Conservation (phyloP, 2,329 filamentous ascomycete species). For the Colletotrichum noveboracense region DNA sequence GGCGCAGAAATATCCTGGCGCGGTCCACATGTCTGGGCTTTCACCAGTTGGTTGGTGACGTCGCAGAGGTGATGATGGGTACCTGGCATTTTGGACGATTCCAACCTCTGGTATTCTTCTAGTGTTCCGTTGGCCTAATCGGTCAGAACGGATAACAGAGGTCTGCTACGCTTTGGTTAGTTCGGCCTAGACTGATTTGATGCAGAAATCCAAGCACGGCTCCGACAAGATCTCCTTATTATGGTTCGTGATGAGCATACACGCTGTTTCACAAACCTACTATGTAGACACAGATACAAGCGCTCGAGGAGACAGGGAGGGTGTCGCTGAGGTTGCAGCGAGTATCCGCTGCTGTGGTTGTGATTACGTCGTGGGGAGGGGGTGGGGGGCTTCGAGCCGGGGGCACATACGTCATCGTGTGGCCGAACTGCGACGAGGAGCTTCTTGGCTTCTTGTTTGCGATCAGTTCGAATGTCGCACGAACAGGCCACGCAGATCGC, state of each 20-base stretch:
- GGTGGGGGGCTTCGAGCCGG: not conserved
- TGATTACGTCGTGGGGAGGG: not conserved
- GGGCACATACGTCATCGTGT: slow-evolving; percentile 3
- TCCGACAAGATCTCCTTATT: not conserved
- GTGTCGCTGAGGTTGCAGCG: not conserved
- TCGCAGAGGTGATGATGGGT: not conserved
- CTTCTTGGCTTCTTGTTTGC: not conserved
- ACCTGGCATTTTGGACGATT: not conserved
- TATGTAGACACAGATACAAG: not conserved
- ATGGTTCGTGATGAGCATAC: not conserved
- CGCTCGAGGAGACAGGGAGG: not conserved
- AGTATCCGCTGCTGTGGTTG: not conserved
- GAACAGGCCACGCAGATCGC: not conserved
- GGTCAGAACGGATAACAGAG: not conserved
- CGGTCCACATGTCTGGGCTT: not conserved
- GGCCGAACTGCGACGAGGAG: not conserved
- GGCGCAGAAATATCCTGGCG: not conserved
- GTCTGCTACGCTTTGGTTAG: not conserved
- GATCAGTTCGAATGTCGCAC: not conserved
- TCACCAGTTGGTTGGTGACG: not conserved
- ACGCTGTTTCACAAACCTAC: not conserved
- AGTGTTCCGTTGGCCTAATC: not conserved
- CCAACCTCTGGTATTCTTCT: not conserved
- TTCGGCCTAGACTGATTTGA: not conserved
- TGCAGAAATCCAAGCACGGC: not conserved